Evolutionary conservation across 2,329 filamentous ascomycete genomes (phyloP), one percentile per base, ranked within the genome.

Genomic region (Neonectria faginata): DNA sequence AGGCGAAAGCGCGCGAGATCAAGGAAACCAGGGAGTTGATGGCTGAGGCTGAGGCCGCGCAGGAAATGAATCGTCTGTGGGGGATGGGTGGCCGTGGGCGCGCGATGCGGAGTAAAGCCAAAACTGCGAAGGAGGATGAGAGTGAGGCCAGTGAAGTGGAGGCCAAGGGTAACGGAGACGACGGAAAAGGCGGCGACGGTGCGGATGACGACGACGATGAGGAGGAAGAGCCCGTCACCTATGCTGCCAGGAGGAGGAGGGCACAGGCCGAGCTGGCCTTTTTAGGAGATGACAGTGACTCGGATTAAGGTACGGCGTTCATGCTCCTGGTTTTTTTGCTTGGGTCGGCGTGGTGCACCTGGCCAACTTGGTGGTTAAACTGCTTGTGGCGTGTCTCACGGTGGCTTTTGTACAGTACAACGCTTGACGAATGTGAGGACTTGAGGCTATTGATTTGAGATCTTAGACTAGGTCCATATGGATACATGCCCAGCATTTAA

Each of bases 11-110:
- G 1, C 88, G 86, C 25, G 89, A 93, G 78, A 97, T 98, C 76
- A 96, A 93, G 76, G 95, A 97, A 80, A 85, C 87, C 74, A 86
- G 95, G 57, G 95, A 99, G 79, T 84, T 99, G 39, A 85, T 88
- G 73, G 92, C 90, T 1, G 95, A 99, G 74, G 82, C 97, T 7
- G 92, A 96, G 74, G 91, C 89, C 12, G 93, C 97, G 16, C 89
- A 93, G 76, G 90, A 96, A 76, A 94, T 93, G 73, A 90, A 93
- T 64, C 86, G 88, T 70, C 84, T 86, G 55, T 97, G 94, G 94
- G 95, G 95, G 1, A 78, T 80, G 42, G 78, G 67, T 16, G 63
- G 78, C 1, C 76, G 75, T n/a, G 75, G 78, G 2, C 79, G 82
- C 9, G 80, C 82, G 20, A 84, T 84, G 51, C 76, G 75, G 47